phyloP scores from a whole-genome alignment of 73 alveolate genomes.

The Paraurostyla sp. region DNA sequence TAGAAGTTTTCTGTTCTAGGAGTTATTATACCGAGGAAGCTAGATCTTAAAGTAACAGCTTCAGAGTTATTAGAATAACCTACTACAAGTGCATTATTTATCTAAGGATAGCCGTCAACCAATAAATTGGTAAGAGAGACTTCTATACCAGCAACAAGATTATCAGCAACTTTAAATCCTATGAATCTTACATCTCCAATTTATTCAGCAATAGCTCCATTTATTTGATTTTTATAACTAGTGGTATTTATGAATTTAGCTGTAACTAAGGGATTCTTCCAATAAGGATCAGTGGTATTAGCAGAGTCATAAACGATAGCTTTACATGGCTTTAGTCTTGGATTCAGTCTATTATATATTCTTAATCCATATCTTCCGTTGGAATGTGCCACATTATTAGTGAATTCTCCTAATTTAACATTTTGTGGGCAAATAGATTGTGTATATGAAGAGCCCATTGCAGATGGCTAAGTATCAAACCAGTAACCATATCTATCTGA shows the following conservation, averaged over 20 bases:
- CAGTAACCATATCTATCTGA: conserved; percentile 92
- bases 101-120: conserved; percentile 23
- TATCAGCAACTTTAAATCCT: conserved; percentile 70
- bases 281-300: conserved; percentile 33
- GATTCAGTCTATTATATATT: conserved; percentile 74
- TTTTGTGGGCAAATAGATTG: conserved; percentile 85
- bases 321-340: conserved; percentile 62
- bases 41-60: not conserved
- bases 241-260: conserved; percentile 66
- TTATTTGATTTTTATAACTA: conserved; percentile 65
- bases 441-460: conserved; percentile 85
- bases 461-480: conserved; percentile 79
- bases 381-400: conserved; percentile 89
- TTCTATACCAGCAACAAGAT: conserved; percentile 74
- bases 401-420: conserved; percentile 77
- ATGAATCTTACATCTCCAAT: conserved; percentile 73
- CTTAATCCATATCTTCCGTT: conserved; percentile 90
- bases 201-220: conserved; percentile 74
- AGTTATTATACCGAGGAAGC: conserved; percentile 43
- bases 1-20: conserved; percentile 55
- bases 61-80: conserved; percentile 45
- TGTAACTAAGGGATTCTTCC: conserved; percentile 41
- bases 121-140: not conserved
- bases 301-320: not conserved
- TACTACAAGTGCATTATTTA: conserved; percentile 25